Evolutionary conservation across 1,139 yeast species (phyloP), one percentile per base, ranked within the genome.

Genomic region (Diutina sp.): DNA sequence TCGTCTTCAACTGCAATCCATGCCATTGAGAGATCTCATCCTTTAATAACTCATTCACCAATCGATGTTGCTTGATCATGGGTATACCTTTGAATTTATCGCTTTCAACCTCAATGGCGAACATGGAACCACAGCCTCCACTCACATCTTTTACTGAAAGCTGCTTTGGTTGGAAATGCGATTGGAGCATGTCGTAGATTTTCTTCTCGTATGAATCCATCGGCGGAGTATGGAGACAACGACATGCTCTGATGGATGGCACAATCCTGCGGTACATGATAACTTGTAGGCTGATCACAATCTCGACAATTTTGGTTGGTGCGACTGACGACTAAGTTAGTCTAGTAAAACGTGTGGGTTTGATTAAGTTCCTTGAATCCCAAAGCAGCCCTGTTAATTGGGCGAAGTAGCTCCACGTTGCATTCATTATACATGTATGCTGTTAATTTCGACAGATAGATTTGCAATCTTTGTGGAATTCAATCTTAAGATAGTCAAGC

Each of bases 71-170:
- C 67, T 90, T 90, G 61, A 93, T 78, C 84, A 89, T 88, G 2
- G 89, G 75, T 52, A 88, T 67, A 0, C 96, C 96, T 63, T 86
- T 83, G 71, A 93, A 93, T 65, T 82, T 74, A 1, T 74, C 76
- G 58, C 96, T 85, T 50, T 84, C 87, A 28, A 95, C 81, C 59
- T 79, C 74, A 56, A 93, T 93, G 54, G 96, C 90, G 72, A 90
- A 95, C 98, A 93, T 93, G 3, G 97, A 90, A 0, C 99, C 99
- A 72, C 99, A 95, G 0, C 99, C 99, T 28, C 80, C 98, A 30
- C 95, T 85, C 5, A 91, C 85, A 67, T 93, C 99, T 61, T 77
- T 76, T 9, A 91, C 96, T 55, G 77, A 76, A 55, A 90, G 72
- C 52, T 70, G 72, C 44, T 72, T 67, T 1, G 98, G 97, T 16